Evolutionary conservation across 768 basidiomycete species (phyloP).

Genomic region (Phaeolepiota aurea): DNA sequence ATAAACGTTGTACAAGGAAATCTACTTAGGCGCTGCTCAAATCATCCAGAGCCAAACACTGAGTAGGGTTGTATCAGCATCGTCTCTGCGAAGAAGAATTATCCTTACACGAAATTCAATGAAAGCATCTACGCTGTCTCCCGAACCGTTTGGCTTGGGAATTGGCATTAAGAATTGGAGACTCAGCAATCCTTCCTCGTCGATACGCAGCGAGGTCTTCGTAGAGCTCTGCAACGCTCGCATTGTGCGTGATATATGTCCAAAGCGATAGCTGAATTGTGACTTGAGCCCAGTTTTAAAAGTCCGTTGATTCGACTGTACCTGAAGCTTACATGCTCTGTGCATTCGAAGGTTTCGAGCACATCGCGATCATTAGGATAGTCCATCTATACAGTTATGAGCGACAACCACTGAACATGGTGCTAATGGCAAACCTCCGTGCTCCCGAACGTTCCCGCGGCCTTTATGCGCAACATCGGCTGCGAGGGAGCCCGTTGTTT

Average conservation of each 20-base stretch:
- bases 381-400: constrained; percentile 60
- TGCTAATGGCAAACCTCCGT: constrained; percentile 51
- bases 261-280: constrained; percentile 82
- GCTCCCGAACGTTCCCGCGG: constrained; percentile 74
- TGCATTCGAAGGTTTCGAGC: constrained; percentile 84
- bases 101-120: constrained; percentile 80
- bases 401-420: background rate
- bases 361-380: constrained; percentile 92
- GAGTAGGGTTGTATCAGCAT: constrained; percentile 1
- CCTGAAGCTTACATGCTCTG: constrained; percentile 60
- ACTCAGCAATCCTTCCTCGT: constrained; percentile 73
- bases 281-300: no score
- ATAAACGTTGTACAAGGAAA: no score
- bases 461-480: constrained; percentile 75
- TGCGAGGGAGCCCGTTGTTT: constrained; percentile 24
- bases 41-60: constrained; percentile 40
- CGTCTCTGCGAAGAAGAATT: no score
- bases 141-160: constrained; percentile 32
- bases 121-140: constrained; percentile 46
- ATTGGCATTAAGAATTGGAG: constrained; percentile 85
- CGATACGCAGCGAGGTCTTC: constrained; percentile 86
- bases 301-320: constrained; percentile 15
- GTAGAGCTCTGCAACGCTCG: constrained; percentile 76
- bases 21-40: constrained; percentile 10
- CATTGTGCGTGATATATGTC: constrained; percentile 63